Evolutionary conservation across 2,329 filamentous ascomycete species (phyloP).

Genomic region (Beauveria sp.): DNA sequence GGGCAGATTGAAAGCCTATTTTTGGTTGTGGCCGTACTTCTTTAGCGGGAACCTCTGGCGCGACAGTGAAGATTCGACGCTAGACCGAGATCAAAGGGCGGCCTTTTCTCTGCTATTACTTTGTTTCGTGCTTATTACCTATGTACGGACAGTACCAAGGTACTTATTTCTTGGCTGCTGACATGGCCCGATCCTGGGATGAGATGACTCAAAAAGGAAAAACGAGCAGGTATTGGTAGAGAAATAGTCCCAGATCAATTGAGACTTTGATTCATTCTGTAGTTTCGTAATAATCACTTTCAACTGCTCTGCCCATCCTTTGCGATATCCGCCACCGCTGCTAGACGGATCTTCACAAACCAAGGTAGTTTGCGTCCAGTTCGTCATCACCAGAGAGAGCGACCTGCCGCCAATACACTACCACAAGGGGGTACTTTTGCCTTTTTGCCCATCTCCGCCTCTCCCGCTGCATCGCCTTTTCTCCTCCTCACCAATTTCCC

Average conservation of each 20-base stretch:
- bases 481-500: not conserved
- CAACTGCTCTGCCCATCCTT: too few species aligned
- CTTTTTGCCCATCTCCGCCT: conserved; percentile 4
- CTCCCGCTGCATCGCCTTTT: not conserved
- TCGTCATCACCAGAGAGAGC: conserved; percentile 1
- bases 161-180: not conserved
- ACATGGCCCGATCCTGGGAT: not conserved
- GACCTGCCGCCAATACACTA: not conserved
- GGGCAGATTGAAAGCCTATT: too few species aligned
- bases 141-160: not conserved
- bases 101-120: too few species aligned
- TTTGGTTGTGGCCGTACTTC: too few species aligned
- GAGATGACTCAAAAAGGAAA: not conserved
- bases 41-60: too few species aligned
- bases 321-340: not conserved
- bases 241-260: not conserved
- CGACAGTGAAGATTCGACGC: too few species aligned
- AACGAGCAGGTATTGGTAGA: not conserved
- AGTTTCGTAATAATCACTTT: too few species aligned
- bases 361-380: not conserved
- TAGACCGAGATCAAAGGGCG: too few species aligned
- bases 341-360: not conserved
- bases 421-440: conserved; percentile 5
- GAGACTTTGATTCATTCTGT: not conserved
- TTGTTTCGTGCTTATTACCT: not conserved